Evolutionary conservation across 2,329 filamentous ascomycete genomes (phyloP), one percentile per base, ranked within the genome.

Genomic region (Lecanicillium sp.): DNA sequence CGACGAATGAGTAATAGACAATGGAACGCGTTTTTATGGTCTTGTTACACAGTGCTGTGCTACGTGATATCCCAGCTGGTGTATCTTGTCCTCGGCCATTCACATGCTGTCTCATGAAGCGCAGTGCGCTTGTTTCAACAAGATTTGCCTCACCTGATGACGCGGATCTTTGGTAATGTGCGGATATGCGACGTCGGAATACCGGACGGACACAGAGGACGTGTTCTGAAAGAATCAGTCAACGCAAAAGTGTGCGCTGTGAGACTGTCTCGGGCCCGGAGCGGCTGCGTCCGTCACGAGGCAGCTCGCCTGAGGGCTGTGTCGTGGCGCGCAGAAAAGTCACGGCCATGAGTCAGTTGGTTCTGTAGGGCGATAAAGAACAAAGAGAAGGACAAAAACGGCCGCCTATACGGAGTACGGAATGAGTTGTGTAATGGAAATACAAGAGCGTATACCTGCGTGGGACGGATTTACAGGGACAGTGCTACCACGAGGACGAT

Each of bases 241-340:
- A n/a, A n/a, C n/a, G n/a, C n/a, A n/a, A n/a, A n/a, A n/a, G n/a
- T n/a, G 19, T 4, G 12, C 14, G 27, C 26, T 32, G 27, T 33
- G 21, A 47, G 44, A 47, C 44, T 17, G 44, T 47, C 35, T 47
- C 26, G 19, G 35, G 14, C 33, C 7, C 7, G 9, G 3, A 19
- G 38, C 24, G 26, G 15, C 23, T 12, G 23, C 17, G 11, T 23
- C 33, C 23, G 33, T 45, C 43, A 30, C 24, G 33, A 38, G 33
- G 23, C n/a, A 17, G n/a, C 42, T 11, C 32, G 23, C 10, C 23
- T n/a, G 8, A 11, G 23, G 19, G 4, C 24, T 23, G 41, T 17
- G n/a, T 15, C 14, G 33, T 39, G 24, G 42, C 32, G 19, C 23
- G 12, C n/a, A 29, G n/a, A n/a, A 17, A 8, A 9, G 12, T 6